phyloP scores from a whole-genome alignment of 1,284 basidiomycete genomes.

The Austropuccinia psidii region DNA sequence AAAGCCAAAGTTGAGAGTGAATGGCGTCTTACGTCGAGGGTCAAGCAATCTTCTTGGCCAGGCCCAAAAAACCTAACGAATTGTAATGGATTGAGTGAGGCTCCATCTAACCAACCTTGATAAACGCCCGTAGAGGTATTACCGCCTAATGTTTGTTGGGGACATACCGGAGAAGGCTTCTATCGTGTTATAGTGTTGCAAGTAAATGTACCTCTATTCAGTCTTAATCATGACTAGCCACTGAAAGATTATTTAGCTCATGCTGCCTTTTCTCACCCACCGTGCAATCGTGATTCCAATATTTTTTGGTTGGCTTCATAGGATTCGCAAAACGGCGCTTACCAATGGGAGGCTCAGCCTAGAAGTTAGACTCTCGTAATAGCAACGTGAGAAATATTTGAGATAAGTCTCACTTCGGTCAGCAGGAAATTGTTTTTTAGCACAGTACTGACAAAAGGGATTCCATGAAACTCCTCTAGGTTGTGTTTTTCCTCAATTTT shows the following conservation, averaged over 20 bases:
- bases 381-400: not conserved
- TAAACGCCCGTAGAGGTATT: not conserved
- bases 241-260: not conserved
- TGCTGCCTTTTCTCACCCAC: not conserved
- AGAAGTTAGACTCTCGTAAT: too few species aligned
- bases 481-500: not conserved
- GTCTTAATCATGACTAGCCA: not conserved
- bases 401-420: not conserved
- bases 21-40: not conserved
- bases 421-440: not conserved
- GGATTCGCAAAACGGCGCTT: not conserved
- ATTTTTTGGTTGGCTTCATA: not conserved
- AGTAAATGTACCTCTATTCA: too few species aligned
- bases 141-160: not conserved
- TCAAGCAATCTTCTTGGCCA: constrained; percentile 12
- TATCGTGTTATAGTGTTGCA: not conserved
- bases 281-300: not conserved
- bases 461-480: not conserved
- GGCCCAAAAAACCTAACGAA: not conserved
- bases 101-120: not conserved
- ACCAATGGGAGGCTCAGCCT: not conserved
- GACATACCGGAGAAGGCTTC: not conserved
- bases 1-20: not conserved
- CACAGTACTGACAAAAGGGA: not conserved
- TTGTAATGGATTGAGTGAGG: not conserved